Evolutionary conservation across 2,329 filamentous ascomycete species (phyloP), one percentile per base, ranked within the genome.

Genomic region (Fusarium stilboides): DNA sequence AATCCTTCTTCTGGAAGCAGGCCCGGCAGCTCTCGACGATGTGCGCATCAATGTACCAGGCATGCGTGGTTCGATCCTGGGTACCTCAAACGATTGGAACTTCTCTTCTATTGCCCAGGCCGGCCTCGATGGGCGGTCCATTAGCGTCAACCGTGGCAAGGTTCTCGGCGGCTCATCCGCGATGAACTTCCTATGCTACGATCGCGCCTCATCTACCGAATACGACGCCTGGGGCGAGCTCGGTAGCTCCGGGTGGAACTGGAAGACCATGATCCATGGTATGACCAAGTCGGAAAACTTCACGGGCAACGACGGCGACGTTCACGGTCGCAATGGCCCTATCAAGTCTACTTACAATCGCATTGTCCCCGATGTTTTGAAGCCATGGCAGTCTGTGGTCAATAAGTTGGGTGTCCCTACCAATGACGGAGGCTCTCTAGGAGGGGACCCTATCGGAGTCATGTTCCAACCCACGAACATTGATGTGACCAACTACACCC

Each of bases 391-490:
- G 40, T 82, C 82, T 3, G 77, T 81, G 0, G 67, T 85, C 58
- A 77, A 31, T 9, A 57, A 43, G n/a, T 3, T 52, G 10, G 54
- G 45, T 0, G 26, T 57, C 2, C 37, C 46, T 3, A 43, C 78
- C 37, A 76, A 72, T 19, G 77, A 85, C 1, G 74, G 82, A 53
- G 45, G 53, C 3, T 84, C 81, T 2, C 76, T 86, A 1, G 78
- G 78, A 34, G 84, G 85, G 2, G 76, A 82, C 39, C 79, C 78
- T 2, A 62, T 85, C 7, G 85, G 84, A 9, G 81, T 82, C 31
- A 81, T 80, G 69, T 79, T 77, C 39, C 82, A 85, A 65, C 82
- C 84, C 5, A 82, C 77, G 60, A 85, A 80, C 68, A 80, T 86
- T 57, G 76, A 81, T 46, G 43, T 57, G 47, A 76, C 75, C 12